A percentile compares a stretch with the other conserved stretches of the same genome.
phyloP scores from a whole-genome alignment of 805 yeast species.

The Huiozyma sinensis region DNA sequence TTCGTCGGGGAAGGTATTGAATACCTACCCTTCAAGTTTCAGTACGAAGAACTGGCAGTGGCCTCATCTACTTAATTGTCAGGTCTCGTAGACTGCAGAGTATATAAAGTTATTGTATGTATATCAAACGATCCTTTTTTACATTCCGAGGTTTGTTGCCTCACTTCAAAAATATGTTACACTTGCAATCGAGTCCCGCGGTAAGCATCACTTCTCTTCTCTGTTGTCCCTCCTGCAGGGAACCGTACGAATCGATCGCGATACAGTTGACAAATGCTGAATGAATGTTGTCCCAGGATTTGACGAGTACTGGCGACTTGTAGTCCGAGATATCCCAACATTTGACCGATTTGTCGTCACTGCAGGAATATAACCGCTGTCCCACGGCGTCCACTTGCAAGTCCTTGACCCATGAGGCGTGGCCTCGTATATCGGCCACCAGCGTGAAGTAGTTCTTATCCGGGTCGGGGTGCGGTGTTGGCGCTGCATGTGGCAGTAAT shows the following conservation, averaged over 20 bases:
- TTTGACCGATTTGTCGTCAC: conserved; percentile 69
- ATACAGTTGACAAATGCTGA: conserved; percentile 67
- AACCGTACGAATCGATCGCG: conserved; percentile 18
- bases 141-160: neutral
- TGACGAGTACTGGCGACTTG: conserved; percentile 30
- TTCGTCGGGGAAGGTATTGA: conserved; percentile 68
- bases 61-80: neutral
- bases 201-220: conserved; percentile 16
- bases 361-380: conserved; percentile 58
- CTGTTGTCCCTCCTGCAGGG: conserved; percentile 1
- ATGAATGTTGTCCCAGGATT: conserved; percentile 47
- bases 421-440: conserved; percentile 54
- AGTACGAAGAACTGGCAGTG: conserved; percentile 10
- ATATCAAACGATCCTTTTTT: neutral
- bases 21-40: conserved; percentile 53
- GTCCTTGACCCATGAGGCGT: conserved; percentile 77
- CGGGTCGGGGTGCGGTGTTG: conserved; percentile 33
- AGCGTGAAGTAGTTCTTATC: conserved; percentile 49
- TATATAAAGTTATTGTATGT: neutral
- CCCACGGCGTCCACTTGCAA: conserved; percentile 51
- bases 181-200: conserved; percentile 16
- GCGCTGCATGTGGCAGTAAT: conserved; percentile 42
- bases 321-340: conserved; percentile 61
- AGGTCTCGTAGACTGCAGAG: neutral
- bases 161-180: conserved; percentile 12